Evolutionary conservation across 768 basidiomycete species (phyloP).

Genomic region (Chalciporus chontae): DNA sequence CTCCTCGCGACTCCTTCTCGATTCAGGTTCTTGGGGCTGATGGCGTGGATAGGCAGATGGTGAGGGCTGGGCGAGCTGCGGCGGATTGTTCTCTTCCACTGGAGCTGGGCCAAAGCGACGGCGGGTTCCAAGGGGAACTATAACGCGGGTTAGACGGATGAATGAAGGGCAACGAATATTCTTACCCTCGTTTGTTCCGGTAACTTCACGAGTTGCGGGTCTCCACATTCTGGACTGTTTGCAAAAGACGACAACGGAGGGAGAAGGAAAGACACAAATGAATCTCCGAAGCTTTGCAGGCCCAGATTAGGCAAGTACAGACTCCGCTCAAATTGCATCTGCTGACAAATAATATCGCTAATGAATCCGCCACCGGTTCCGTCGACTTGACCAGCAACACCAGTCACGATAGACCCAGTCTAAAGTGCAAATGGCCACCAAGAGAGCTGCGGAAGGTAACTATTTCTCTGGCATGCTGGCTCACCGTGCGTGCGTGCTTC

Average conservation of each 20-base stretch:
- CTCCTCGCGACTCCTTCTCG: constrained; percentile 66
- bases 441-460: constrained; percentile 41
- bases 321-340: constrained; percentile 32
- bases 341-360: constrained; percentile 26
- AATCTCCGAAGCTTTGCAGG: constrained; percentile 31
- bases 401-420: background rate
- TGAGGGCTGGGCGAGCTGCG: constrained; percentile 83
- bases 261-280: constrained; percentile 26
- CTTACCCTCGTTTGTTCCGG: constrained; percentile 90
- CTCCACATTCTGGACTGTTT: constrained; percentile 69
- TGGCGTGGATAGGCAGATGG: constrained; percentile 81
- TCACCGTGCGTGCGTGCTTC: background rate
- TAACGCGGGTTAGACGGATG: constrained; percentile 14
- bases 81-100: constrained; percentile 74
- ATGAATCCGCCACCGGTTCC: background rate
- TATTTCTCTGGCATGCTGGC: background rate
- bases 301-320: constrained; percentile 21
- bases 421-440: constrained; percentile 31
- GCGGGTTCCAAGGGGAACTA: constrained; percentile 80
- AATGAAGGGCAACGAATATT: constrained; percentile 1
- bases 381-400: no score
- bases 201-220: constrained; percentile 84
- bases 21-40: constrained; percentile 51
- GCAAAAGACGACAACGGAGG: constrained; percentile 8
- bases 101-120: constrained; percentile 91